Base-by-base conservation (phyloP, 495 filamentous ascomycete species). In the Penicillium daleae region DNA sequence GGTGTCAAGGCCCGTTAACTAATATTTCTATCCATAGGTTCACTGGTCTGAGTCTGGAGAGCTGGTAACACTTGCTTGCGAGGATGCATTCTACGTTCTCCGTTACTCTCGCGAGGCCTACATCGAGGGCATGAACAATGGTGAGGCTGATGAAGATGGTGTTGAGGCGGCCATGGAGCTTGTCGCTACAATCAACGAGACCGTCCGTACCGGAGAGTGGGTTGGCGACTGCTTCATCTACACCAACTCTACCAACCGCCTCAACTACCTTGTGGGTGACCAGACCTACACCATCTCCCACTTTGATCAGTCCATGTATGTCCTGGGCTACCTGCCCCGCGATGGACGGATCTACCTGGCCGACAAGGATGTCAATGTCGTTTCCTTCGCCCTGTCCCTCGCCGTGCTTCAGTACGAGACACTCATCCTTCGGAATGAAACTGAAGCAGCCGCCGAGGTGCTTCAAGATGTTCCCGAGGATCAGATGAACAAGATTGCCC, bases 161-260 rank as follows among this genome's bases (percentile, higher is more conserved):
- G 96, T 97, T 44, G 96, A 99, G 78, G 85, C 92, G n/a, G 95
- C 95, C 22, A 96, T 99, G 68, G 95, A 97, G 65, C 88, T 97
- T 37, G 88, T 97, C 52, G 96, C 92, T 24, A 95, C 97, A 71
- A 92, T 97, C 74, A 93, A 91, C 61, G 96, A 99, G 79, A 89
- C 85, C 63, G 91, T 98, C 48, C 89, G 91, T 51, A 97, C 96
- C n/a, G 95, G 92, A 49, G 88, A 95, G 78, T 99, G 95, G 95
- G 89, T 99, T 59, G 95, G 95, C 26, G 95, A 99, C 76, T 97
- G 93, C 79, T 95, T 99, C 82, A 93, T 98, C 72, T 99, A 98
- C 82, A 97, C 95, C 29, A 98, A 93, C 81, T 89, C 86, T 67
- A 97, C 93, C 27, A 97, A 98, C 84, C 91, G 95, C 56, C 80